A percentile compares a stretch with the other conserved stretches of the same genome.
Conservation (phyloP, 768 basidiomycete species). For the Lanmaoa rubissima region DNA sequence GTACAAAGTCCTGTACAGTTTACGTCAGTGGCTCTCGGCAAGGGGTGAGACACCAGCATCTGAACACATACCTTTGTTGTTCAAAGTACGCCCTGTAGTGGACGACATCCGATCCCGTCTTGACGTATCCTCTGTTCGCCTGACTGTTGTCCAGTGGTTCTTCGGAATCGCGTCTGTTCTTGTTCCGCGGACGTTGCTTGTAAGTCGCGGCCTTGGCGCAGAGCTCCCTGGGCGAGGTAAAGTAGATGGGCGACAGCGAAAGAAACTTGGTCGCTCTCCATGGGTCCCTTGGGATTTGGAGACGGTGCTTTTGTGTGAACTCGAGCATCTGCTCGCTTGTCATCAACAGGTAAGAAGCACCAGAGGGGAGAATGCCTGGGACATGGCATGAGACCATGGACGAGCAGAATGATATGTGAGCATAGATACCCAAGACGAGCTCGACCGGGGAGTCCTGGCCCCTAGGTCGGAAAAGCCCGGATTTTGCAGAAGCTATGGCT, state of each 20-base stretch:
- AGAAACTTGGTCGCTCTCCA: constrained; percentile 33
- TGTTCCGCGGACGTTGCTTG: constrained; percentile 39
- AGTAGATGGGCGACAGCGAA: constrained; percentile 50
- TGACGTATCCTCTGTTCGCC: constrained; percentile 39
- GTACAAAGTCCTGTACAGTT: constrained; percentile 32
- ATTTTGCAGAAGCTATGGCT: constrained; percentile 27
- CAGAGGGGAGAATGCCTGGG: constrained; percentile 43
- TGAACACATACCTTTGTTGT: constrained; percentile 36
- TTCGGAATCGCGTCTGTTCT: constrained; percentile 20
- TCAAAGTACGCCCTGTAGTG: constrained; percentile 44
- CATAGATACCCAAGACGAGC: constrained; percentile 45
- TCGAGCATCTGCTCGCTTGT: constrained; percentile 31
- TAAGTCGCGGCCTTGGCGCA: constrained; percentile 38
- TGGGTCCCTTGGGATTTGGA: constrained; percentile 11
- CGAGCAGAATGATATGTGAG: background rate
- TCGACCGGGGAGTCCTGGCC: constrained; percentile 35
- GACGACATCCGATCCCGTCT: constrained; percentile 15
- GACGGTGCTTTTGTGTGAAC: constrained; percentile 21
- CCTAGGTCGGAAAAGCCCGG: constrained; percentile 31
- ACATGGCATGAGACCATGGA: background rate
- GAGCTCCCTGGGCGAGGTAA: constrained; percentile 33
- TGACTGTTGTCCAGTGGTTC: constrained; percentile 38
- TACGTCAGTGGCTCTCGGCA: background rate
- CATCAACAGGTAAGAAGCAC: constrained; percentile 47
- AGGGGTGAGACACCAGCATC: background rate